Conservation (phyloP, 1,284 basidiomycete genomes). For the Moesziomyces globuligerus region DNA sequence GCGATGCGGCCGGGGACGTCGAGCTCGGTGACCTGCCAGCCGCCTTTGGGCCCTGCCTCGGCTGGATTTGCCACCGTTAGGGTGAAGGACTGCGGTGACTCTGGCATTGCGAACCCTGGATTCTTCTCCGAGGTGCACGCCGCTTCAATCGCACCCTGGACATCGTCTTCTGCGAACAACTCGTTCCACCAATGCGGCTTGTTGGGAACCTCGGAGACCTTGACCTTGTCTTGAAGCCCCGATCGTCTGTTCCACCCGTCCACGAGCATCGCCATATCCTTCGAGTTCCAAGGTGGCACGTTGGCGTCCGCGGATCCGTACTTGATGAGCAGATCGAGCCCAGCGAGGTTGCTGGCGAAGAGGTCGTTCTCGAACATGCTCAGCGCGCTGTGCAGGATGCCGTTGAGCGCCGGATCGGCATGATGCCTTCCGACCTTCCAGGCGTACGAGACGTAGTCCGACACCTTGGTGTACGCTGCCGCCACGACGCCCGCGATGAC, state of each 20-base stretch:
- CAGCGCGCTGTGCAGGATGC: slow-evolving; percentile 77
- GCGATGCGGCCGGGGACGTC: slow-evolving; percentile 71
- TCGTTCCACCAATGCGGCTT: slow-evolving; percentile 77
- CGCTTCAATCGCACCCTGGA: slow-evolving; percentile 71
- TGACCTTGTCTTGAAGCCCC: slow-evolving; percentile 66
- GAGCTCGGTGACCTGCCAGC: slow-evolving; percentile 74
- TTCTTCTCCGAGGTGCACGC: slow-evolving; percentile 14
- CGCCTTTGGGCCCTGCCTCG: slow-evolving; percentile 76
- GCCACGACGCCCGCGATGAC: slow-evolving; percentile 71
- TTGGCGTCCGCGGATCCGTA: slow-evolving; percentile 81
- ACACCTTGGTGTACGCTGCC: slow-evolving; percentile 70
- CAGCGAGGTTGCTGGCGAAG: slow-evolving; percentile 79
- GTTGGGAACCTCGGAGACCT: slow-evolving; percentile 73
- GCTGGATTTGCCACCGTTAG: slow-evolving; percentile 75
- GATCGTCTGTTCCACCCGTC: slow-evolving; percentile 71
- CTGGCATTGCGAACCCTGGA: slow-evolving; percentile 20
- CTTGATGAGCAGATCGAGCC: slow-evolving; percentile 76
- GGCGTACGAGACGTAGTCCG: slow-evolving; percentile 80
- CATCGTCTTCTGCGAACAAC: slow-evolving; percentile 72
- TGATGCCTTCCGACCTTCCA: slow-evolving; percentile 75
- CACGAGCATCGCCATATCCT: slow-evolving; percentile 74
- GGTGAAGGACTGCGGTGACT: slow-evolving; percentile 70
- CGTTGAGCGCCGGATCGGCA: slow-evolving; percentile 78
- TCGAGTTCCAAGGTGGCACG: slow-evolving; percentile 82
- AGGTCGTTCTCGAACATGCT: slow-evolving; percentile 87